phyloP scores from a whole-genome alignment of 306 rosid species.

The Lagenaria siceraria region DNA sequence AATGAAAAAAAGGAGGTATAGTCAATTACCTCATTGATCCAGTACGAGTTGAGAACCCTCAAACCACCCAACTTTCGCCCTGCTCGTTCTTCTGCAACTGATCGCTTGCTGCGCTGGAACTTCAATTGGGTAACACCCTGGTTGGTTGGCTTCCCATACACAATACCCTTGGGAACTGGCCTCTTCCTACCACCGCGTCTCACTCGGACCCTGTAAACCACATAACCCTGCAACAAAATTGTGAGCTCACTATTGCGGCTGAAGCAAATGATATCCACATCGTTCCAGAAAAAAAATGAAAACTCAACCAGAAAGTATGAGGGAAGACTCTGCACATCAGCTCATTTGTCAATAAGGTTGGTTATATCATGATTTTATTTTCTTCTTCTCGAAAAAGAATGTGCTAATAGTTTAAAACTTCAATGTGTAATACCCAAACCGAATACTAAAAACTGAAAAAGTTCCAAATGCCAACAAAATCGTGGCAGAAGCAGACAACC shows the following conservation, averaged over 20 bases:
- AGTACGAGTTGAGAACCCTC: conserved; percentile 85
- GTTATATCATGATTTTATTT: background rate
- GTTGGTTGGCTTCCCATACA: conserved; percentile 88
- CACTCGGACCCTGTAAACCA: conserved; percentile 75
- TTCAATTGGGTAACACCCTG: conserved; percentile 90
- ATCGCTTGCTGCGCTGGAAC: conserved; percentile 81
- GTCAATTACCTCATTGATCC: conserved; percentile 67
- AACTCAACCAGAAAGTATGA: background rate
- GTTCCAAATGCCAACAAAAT: background rate
- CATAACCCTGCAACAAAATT: conserved; percentile 46
- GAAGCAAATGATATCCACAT: background rate
- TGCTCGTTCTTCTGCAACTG: conserved; percentile 93
- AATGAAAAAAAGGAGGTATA: too few relatives aligned
- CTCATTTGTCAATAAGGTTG: background rate
- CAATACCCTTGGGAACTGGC: conserved; percentile 92
- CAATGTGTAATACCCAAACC: background rate
- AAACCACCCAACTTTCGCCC: conserved; percentile 88
- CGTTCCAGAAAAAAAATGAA: background rate
- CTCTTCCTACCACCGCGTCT: conserved; percentile 92
- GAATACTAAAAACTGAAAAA: background rate
- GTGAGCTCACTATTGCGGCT: background rate
- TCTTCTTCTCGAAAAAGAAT: background rate
- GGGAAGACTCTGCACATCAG: background rate
- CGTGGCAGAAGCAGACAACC: background rate
- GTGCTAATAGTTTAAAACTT: background rate